Conservation (phyloP, 306 rosid species). For the Lathyrus aphaca region DNA sequence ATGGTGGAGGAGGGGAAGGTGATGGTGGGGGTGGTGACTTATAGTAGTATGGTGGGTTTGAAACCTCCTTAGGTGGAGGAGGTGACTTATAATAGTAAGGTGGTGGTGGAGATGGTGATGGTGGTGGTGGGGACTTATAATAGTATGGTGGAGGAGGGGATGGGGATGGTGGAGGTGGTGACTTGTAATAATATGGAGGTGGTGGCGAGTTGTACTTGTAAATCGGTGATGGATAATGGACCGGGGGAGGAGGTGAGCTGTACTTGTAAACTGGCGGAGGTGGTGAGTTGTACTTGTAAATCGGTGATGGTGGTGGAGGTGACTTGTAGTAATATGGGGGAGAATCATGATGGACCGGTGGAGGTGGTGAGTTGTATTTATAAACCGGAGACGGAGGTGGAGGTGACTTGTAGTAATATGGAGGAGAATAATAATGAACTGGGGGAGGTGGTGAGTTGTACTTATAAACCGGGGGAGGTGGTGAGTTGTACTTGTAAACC, state of each 20-base stretch:
- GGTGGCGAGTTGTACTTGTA: neutral
- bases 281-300: neutral
- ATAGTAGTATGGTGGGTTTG: conserved; percentile 23
- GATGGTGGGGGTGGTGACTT: conserved; percentile 30
- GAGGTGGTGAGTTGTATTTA: neutral
- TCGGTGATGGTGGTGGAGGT: neutral
- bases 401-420: conserved; percentile 54
- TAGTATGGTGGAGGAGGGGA: neutral
- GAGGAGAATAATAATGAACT: neutral
- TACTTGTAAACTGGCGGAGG: neutral
- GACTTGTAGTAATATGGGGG: neutral
- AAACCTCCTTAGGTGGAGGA: neutral
- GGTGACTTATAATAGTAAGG: neutral
- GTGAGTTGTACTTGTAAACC: neutral
- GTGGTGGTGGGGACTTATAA: neutral
- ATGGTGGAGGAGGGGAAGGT: conserved; percentile 37
- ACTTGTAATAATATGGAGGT: neutral
- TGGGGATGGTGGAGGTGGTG: neutral
- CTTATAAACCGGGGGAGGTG: conserved; percentile 22
- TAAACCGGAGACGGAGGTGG: conserved; percentile 26
- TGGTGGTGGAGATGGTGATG: neutral
- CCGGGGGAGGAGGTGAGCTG: neutral
- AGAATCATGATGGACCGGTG: neutral
- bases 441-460: conserved; percentile 35
- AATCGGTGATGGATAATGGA: neutral